phyloP scores from a whole-genome alignment of 148 eudicot genomes.

The Fagopyrum tataricum region DNA sequence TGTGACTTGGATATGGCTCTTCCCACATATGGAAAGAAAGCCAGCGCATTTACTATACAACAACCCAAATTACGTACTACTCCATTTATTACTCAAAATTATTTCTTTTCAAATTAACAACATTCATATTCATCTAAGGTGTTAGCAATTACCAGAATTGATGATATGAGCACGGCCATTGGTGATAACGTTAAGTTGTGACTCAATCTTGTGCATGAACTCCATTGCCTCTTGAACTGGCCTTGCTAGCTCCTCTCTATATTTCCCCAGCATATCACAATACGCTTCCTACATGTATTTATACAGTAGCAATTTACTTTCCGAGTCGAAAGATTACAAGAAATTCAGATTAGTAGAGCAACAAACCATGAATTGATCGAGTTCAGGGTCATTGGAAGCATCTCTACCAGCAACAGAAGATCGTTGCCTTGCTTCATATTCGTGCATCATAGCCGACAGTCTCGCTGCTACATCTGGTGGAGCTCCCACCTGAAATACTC shows the following conservation, averaged over 20 bases:
- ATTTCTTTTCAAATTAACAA: not conserved
- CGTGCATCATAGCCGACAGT: conserved; percentile 58
- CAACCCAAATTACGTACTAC: not conserved
- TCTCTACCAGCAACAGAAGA: conserved; percentile 38
- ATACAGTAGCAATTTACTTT: too few relatives aligned
- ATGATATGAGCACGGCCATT: conserved; percentile 49
- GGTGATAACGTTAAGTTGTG: conserved; percentile 61
- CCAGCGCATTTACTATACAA: not conserved
- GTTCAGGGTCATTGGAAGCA: conserved; percentile 75
- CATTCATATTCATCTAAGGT: not conserved
- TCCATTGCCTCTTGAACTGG: conserved; percentile 97
- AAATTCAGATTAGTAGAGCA: not conserved
- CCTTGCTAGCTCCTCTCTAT: conserved; percentile 71
- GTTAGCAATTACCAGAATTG: conserved; percentile 40
- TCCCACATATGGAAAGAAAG: not conserved
- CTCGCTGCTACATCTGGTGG: conserved; percentile 78
- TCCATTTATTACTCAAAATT: not conserved
- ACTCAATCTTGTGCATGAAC: conserved; percentile 75
- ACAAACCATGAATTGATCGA: conserved; percentile 86
- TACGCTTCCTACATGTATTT: conserved; percentile 68
- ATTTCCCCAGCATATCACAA: conserved; percentile 85
- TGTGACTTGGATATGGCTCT: not conserved
- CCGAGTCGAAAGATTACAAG: too few relatives aligned
- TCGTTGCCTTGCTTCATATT: conserved; percentile 67
- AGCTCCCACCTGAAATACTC: conserved; percentile 82